Conservation (phyloP, 441 rosid species). For the Mallotus japonicus region DNA sequence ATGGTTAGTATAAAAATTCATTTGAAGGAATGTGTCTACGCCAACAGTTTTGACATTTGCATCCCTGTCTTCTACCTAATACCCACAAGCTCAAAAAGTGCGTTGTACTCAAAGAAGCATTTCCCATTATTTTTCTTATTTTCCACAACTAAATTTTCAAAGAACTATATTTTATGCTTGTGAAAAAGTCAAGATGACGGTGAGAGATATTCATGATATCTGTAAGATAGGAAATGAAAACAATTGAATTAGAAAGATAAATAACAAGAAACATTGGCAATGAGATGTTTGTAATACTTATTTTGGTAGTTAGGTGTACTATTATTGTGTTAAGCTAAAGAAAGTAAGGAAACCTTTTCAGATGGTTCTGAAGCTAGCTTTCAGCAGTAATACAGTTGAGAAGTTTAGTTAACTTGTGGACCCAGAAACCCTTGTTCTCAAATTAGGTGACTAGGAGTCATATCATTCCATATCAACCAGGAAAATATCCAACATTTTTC, state of each 20-base stretch:
- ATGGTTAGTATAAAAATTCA: slow-evolving; percentile 40
- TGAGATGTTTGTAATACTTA: slow-evolving; percentile 16
- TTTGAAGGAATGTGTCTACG: slow-evolving; percentile 39
- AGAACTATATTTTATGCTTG: slow-evolving; percentile 7
- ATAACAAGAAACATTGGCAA: slow-evolving; percentile 9
- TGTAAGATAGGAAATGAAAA: slow-evolving; percentile 12
- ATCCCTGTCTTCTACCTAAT: slow-evolving; percentile 48
- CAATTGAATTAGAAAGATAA: slow-evolving; percentile 16
- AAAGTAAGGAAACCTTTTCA: slow-evolving; percentile 31
- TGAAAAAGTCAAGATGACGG: slow-evolving; percentile 21
- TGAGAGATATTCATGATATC: neutral
- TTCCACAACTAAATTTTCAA: slow-evolving; percentile 21
- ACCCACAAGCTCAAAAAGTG: slow-evolving; percentile 34
- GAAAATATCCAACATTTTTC: slow-evolving; percentile 3
- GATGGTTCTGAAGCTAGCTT: slow-evolving; percentile 37
- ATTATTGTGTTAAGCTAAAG: slow-evolving; percentile 37
- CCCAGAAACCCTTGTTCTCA: slow-evolving; percentile 30
- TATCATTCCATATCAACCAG: slow-evolving; percentile 11
- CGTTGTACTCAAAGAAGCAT: slow-evolving; percentile 41
- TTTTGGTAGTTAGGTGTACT: slow-evolving; percentile 38
- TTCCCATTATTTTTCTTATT: slow-evolving; percentile 15
- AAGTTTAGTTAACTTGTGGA: slow-evolving; percentile 41
- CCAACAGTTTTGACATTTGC: slow-evolving; percentile 36
- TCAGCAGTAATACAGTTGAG: slow-evolving; percentile 34
- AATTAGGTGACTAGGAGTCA: slow-evolving; percentile 28